Conservation (phyloP, 1,284 basidiomycete species). For the Trametes sp. region DNA sequence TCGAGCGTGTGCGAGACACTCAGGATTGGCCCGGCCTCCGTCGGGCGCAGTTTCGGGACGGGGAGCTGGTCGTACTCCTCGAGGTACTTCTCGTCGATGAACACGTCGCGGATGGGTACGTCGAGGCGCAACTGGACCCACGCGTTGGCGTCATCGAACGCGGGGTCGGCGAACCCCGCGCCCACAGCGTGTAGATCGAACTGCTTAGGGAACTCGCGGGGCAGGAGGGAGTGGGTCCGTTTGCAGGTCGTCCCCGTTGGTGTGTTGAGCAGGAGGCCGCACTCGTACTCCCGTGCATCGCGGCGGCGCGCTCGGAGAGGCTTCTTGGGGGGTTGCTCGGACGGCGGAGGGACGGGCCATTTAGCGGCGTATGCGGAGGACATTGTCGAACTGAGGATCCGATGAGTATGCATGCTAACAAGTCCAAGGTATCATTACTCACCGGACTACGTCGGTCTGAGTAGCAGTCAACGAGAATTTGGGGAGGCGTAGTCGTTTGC, state of each 20-base stretch:
- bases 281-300: slow-evolving; percentile 56
- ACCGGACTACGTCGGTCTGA: slow-evolving; percentile 75
- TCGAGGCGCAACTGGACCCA: slow-evolving; percentile 29
- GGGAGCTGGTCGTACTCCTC: slow-evolving; percentile 32
- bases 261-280: slow-evolving; percentile 50
- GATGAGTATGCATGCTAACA: not conserved
- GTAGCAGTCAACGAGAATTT: slow-evolving; percentile 62
- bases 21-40: slow-evolving; percentile 61
- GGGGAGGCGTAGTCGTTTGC: slow-evolving; percentile 59
- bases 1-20: slow-evolving; percentile 62
- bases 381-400: slow-evolving; percentile 46
- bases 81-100: slow-evolving; percentile 30
- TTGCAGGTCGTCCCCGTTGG: slow-evolving; percentile 32
- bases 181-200: slow-evolving; percentile 51
- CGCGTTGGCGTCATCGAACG: slow-evolving; percentile 21
- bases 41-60: slow-evolving; percentile 57
- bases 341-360: slow-evolving; percentile 61
- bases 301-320: slow-evolving; percentile 49
- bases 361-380: slow-evolving; percentile 49
- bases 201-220: slow-evolving; percentile 49
- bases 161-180: slow-evolving; percentile 50
- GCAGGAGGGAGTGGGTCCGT: slow-evolving; percentile 63
- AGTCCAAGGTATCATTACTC: slow-evolving; percentile 30
- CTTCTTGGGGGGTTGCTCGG: slow-evolving; percentile 66
- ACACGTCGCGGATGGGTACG: slow-evolving; percentile 25